Evolutionary conservation across 2,329 filamentous ascomycete species (phyloP), one percentile per base, ranked within the genome.

Genomic region (Beauveria scarabaeidicola): DNA sequence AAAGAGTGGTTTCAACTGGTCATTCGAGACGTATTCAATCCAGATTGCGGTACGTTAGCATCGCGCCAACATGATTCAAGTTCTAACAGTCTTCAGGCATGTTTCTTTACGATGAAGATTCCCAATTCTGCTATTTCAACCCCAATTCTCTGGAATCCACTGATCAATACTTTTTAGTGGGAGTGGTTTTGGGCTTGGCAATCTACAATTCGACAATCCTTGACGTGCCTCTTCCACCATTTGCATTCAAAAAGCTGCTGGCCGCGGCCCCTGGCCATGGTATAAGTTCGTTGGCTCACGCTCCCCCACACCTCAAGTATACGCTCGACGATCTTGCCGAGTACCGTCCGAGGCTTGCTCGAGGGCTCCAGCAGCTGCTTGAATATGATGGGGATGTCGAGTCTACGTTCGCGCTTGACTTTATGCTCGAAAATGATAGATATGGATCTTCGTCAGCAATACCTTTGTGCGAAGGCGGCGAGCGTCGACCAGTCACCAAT

Each of bases 151-250:
- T 96, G 66, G 92, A 96, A 70, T 92, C 90, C 0, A 92, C 90
- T 0, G 91, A 96, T 68, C 91, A 96, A 65, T 97, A 90, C 72
- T 96, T 94, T 69, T 80, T 96, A 23, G 89, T 97, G 29, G 92
- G 92, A 1, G 90, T 94, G 13, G 81, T 96, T 8, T 81, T 97
- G 58, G 92, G 92, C 0, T 78, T 97, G 61, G 92, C 92, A 15
- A 96, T 97, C 62, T 96, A 96, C 75, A 96, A 97, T 72, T 95
- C 90, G 2, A 96, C 90, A 0, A 96, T 96, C 65, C 78, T 97
- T 19, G 92, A 96, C 69, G 83, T 96, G 52, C 89, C 90, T 2
- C 80, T 97, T 21, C 92, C 92, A 1, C 89, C 91, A 0, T 96
- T 96, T 70, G 87, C 89, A 1, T 97, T 96, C 69, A 86, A 90